These are phyloP conservation scores for Hymenoscyphus occultus DNA, from an alignment of 2,329 filamentous ascomycete species.

Conservation along the genomic window DNA sequence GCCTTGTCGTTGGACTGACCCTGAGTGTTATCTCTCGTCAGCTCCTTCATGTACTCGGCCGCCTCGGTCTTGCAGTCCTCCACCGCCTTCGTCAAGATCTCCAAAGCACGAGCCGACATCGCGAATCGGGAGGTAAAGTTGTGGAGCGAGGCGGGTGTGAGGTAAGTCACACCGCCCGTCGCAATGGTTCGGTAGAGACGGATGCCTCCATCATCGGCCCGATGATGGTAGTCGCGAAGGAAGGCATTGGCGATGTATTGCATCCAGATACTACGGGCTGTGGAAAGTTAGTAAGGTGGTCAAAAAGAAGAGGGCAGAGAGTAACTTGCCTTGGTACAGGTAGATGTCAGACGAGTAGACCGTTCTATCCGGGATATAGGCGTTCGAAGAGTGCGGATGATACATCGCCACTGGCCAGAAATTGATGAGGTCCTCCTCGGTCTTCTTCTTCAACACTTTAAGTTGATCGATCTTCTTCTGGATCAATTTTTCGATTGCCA, in stretches of 20 bases:
- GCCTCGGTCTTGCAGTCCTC: conserved; percentile 22
- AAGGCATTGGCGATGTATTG: conserved; percentile 25
- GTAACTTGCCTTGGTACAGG: conserved; percentile 22
- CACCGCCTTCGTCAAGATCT: conserved; percentile 13
- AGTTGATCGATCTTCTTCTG: conserved; percentile 25
- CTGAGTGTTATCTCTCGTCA: conserved; percentile 21
- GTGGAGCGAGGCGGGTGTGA: conserved; percentile 13
- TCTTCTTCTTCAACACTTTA: conserved; percentile 24
- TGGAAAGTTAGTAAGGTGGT: too few species aligned
- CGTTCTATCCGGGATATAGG: conserved; percentile 25
- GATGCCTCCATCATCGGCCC: conserved; percentile 29
- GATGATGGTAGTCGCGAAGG: conserved; percentile 22
- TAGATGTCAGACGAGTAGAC: conserved; percentile 34
- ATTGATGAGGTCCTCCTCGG: conserved; percentile 26
- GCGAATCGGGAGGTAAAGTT: conserved; percentile 22
- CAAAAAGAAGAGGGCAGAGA: too few species aligned
- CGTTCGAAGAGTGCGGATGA: conserved; percentile 15
- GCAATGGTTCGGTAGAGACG: conserved; percentile 28
- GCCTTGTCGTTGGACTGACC: conserved; percentile 2
- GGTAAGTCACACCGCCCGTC: conserved; percentile 21
- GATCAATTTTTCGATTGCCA: conserved; percentile 20
- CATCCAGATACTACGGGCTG: conserved; percentile 24
- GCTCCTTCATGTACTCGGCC: conserved; percentile 19
- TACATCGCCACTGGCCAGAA: conserved; percentile 28
- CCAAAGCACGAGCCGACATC: conserved; percentile 24